phyloP scores from a whole-genome alignment of 2,329 filamentous ascomycete species.

The Endothia cerciana region DNA sequence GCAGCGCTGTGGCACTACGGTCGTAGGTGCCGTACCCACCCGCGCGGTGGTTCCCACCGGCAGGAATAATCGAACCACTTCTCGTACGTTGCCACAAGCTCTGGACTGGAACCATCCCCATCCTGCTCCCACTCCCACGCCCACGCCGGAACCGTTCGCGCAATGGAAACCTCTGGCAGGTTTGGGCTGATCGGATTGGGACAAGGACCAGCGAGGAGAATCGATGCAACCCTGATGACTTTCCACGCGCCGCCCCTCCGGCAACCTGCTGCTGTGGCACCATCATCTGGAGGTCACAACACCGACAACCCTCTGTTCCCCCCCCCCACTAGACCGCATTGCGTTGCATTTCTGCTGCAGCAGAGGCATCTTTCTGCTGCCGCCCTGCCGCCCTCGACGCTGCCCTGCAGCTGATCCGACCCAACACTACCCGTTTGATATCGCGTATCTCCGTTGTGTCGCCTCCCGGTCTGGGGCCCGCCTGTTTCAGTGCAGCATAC shows the following conservation, averaged over 20 bases:
- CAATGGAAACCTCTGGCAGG: neutral
- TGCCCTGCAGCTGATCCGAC: slow-evolving; percentile 1
- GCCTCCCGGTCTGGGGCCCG: slow-evolving; percentile 4
- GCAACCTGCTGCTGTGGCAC: neutral
- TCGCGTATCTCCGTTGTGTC: slow-evolving; percentile 6
- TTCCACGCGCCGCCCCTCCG: no score
- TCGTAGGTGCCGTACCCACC: neutral
- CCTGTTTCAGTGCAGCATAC: slow-evolving; percentile 10
- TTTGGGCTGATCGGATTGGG: no score
- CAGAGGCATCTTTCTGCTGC: neutral
- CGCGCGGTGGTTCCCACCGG: slow-evolving; percentile 12
- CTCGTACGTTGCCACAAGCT: slow-evolving; percentile 13
- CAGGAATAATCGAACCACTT: slow-evolving; percentile 14
- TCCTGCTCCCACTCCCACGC: slow-evolving; percentile 11
- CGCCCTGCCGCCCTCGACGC: neutral
- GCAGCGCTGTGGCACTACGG: neutral
- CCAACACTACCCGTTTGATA: neutral
- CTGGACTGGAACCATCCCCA: slow-evolving; percentile 7
- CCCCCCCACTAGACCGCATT: neutral
- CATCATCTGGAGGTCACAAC: neutral
- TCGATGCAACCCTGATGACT: no score
- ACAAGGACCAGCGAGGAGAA: no score
- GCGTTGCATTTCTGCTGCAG: neutral
- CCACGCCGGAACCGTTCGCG: neutral
- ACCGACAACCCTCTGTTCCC: neutral